phyloP scores from a whole-genome alignment of 1,284 basidiomycete species.

The Sphaerobolus stellatus region DNA sequence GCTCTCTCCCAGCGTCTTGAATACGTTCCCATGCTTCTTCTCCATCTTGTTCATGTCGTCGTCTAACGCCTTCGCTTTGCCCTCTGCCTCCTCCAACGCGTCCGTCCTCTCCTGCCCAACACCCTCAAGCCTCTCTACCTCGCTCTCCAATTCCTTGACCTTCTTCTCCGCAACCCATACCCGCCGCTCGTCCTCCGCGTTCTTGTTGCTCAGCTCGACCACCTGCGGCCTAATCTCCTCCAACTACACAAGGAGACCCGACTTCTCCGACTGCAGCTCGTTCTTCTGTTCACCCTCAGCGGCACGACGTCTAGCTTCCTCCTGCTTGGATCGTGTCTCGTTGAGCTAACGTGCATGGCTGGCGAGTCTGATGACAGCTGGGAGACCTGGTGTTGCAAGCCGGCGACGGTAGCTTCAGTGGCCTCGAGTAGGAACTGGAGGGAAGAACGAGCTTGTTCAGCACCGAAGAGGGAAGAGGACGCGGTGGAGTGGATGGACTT shows the following conservation, averaged over 20 bases:
- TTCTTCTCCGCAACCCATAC: constrained; percentile 53
- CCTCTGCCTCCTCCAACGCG: constrained; percentile 42
- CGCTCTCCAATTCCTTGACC: constrained; percentile 59
- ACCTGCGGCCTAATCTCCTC: constrained; percentile 84
- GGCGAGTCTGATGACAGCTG: constrained; percentile 53
- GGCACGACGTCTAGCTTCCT: constrained; percentile 57
- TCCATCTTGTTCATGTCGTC: no score
- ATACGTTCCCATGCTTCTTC: no score
- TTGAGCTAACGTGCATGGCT: constrained; percentile 58
- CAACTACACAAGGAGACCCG: constrained; percentile 67
- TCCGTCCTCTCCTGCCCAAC: constrained; percentile 47
- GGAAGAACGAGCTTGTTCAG: constrained; percentile 43
- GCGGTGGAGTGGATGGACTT: constrained; percentile 45
- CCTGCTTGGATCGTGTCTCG: constrained; percentile 58
- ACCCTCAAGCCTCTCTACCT: constrained; percentile 51
- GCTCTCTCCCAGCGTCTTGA: constrained; percentile 21
- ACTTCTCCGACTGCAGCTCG: constrained; percentile 70
- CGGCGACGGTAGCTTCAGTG: constrained; percentile 44
- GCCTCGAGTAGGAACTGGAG: constrained; percentile 49
- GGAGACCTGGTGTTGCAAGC: constrained; percentile 59
- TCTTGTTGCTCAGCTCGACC: constrained; percentile 70
- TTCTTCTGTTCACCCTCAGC: constrained; percentile 73
- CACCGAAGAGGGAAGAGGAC: constrained; percentile 45
- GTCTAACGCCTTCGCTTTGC: constrained; percentile 24
- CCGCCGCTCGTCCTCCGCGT: constrained; percentile 58